Conservation (phyloP, 1,139 yeast species). For the Pneumocystis oryctolagi region DNA sequence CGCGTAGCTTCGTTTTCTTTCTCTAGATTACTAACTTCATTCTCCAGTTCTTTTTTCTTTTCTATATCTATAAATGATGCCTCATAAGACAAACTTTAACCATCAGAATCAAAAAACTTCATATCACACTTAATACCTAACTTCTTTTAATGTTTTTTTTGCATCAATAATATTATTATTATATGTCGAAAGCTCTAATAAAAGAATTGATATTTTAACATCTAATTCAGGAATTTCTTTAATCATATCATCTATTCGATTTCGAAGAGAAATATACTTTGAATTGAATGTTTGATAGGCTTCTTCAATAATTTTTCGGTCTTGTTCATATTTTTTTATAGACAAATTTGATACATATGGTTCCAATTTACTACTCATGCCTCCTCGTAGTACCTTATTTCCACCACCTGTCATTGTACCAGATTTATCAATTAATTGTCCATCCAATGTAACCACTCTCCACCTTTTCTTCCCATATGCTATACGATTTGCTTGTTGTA, state of each 20-base stretch:
- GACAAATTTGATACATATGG: slow-evolving; percentile 41
- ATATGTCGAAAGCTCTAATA: slow-evolving; percentile 53
- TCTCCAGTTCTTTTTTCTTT: slow-evolving; percentile 17
- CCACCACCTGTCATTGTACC: slow-evolving; percentile 99
- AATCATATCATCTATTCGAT: slow-evolving; percentile 35
- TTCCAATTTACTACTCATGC: slow-evolving; percentile 34
- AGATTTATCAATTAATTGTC: slow-evolving; percentile 81
- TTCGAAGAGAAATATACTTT: slow-evolving; percentile 21
- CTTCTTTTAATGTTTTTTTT: slow-evolving; percentile 21
- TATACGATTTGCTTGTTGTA: slow-evolving; percentile 69
- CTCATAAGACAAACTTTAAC: slow-evolving; percentile 4
- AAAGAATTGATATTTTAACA: slow-evolving; percentile 41
- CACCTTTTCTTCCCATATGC: slow-evolving; percentile 73
- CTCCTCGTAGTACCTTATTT: slow-evolving; percentile 45
- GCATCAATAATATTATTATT: slow-evolving; percentile 36
- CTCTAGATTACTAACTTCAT: slow-evolving; percentile 26
- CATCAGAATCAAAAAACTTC: slow-evolving; percentile 8
- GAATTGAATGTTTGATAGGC: slow-evolving; percentile 46
- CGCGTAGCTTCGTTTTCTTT: slow-evolving; percentile 34
- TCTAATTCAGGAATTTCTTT: slow-evolving; percentile 63
- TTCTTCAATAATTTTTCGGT: slow-evolving; percentile 37
- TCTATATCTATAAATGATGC: slow-evolving; percentile 1
- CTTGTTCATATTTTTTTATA: slow-evolving; percentile 42
- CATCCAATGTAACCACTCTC: slow-evolving; percentile 86
- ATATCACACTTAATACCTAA: slow-evolving; percentile 15